These are phyloP conservation scores for Furcasterigmium furcatum DNA, from an alignment of 2,329 filamentous ascomycete species.

Conservation along the genomic window DNA sequence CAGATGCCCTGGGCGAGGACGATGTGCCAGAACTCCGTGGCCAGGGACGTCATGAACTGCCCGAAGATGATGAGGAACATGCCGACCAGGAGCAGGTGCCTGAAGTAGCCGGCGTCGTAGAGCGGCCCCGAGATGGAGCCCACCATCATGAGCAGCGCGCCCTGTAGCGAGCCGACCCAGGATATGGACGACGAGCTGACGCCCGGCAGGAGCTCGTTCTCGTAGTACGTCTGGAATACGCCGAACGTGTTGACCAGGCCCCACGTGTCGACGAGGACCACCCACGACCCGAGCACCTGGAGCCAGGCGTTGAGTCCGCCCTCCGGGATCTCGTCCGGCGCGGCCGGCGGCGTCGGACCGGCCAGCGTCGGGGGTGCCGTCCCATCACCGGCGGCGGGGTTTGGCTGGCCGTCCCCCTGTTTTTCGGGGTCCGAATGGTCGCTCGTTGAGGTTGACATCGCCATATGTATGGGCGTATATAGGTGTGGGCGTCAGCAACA, in stretches of 20 bases:
- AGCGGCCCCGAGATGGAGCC: conserved; percentile 36
- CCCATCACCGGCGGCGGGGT: background rate
- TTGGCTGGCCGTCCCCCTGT: background rate
- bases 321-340: conserved; percentile 10
- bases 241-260: conserved; percentile 41
- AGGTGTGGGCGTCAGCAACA: no score
- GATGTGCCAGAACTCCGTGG: conserved; percentile 38
- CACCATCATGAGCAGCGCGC: conserved; percentile 34
- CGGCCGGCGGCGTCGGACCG: background rate
- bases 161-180: conserved; percentile 41
- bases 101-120: conserved; percentile 39
- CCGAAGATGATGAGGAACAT: conserved; percentile 32
- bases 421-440: background rate
- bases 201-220: conserved; percentile 24
- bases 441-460: background rate
- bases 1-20: conserved; percentile 35
- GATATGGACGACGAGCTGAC: conserved; percentile 35
- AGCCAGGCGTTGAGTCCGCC: conserved; percentile 21
- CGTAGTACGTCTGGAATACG: conserved; percentile 42
- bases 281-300: conserved; percentile 19
- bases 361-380: background rate
- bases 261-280: conserved; percentile 15
- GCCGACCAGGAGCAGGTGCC: conserved; percentile 28
- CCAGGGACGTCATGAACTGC: conserved; percentile 42
- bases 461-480: no score